These are phyloP conservation scores for Fusarium caatingaense DNA, from an alignment of 2,329 filamentous ascomycete species.

Conservation along the genomic window DNA sequence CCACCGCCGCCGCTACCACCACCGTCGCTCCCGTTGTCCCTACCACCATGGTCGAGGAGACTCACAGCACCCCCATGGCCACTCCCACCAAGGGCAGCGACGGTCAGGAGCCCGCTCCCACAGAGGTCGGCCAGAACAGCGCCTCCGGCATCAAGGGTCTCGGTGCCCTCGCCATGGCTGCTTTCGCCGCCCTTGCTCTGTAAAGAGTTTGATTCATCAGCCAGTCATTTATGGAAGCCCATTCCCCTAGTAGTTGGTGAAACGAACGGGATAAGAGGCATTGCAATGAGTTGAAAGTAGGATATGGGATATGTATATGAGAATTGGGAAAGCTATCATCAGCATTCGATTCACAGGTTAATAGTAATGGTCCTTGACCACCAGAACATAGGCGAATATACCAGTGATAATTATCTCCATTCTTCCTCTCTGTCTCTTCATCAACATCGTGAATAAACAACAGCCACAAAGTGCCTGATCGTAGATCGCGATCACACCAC, in stretches of 20 bases:
- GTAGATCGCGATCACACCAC: constrained; percentile 18
- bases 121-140: constrained; percentile 43
- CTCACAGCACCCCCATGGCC: constrained; percentile 19
- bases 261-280: constrained; percentile 7
- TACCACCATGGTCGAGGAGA: constrained; percentile 23
- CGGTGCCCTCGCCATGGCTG: constrained; percentile 50
- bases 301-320: constrained; percentile 21
- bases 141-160: constrained; percentile 49
- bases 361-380: constrained; percentile 38
- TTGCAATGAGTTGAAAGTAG: constrained; percentile 22
- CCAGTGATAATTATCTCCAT: constrained; percentile 24
- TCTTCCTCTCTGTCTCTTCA: neutral
- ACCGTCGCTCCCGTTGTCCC: constrained; percentile 26
- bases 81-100: constrained; percentile 11
- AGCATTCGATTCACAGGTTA: constrained; percentile 24
- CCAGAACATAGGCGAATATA: constrained; percentile 29
- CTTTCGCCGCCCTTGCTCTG: constrained; percentile 52
- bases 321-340: constrained; percentile 10
- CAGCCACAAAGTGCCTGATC: neutral
- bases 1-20: constrained; percentile 11
- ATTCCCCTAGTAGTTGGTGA: neutral
- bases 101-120: constrained; percentile 23
- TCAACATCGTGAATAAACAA: constrained; percentile 1
- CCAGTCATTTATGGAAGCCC: constrained; percentile 5
- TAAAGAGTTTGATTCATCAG: constrained; percentile 41